Evolutionary conservation across 1,284 basidiomycete species (phyloP).

Genomic region (Sanguinoderma infundibulare): DNA sequence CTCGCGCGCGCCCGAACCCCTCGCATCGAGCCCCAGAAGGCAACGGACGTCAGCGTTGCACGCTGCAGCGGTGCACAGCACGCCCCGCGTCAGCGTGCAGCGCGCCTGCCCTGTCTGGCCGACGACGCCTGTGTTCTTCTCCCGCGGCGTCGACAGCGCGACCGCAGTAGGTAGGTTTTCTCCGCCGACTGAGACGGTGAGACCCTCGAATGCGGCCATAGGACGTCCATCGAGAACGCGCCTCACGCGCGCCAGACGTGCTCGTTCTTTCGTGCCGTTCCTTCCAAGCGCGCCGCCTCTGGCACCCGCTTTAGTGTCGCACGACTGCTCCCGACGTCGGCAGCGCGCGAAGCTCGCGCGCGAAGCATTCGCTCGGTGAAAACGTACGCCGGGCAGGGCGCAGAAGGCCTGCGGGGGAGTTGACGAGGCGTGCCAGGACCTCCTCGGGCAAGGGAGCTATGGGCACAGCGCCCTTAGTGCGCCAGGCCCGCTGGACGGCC

Average conservation of each 20-base stretch:
- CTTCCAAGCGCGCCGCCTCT: slow-evolving; percentile 13
- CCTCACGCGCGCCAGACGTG: neutral
- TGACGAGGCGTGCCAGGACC: too few relatives aligned
- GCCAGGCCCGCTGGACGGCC: slow-evolving; percentile 1
- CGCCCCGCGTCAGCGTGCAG: slow-evolving; percentile 6
- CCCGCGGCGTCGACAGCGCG: slow-evolving; percentile 22
- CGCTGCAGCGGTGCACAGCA: slow-evolving; percentile 5
- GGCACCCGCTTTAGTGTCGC: slow-evolving; percentile 15
- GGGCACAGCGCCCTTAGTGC: neutral
- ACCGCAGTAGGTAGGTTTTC: slow-evolving; percentile 14
- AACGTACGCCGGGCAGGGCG: slow-evolving; percentile 4
- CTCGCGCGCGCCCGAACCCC: neutral
- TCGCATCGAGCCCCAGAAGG: neutral
- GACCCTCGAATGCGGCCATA: slow-evolving; percentile 22
- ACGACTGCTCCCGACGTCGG: slow-evolving; percentile 13
- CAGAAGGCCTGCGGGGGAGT: neutral
- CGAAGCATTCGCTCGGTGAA: slow-evolving; percentile 15
- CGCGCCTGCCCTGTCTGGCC: neutral
- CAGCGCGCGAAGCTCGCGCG: slow-evolving; percentile 1
- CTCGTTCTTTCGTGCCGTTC: slow-evolving; percentile 5
- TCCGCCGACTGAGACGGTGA: slow-evolving; percentile 23
- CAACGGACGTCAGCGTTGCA: neutral
- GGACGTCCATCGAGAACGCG: slow-evolving; percentile 16
- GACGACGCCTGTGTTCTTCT: slow-evolving; percentile 9
- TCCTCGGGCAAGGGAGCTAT: too few relatives aligned